Base-by-base conservation (phyloP, 768 basidiomycete species). In the Podaxis mareebaensis region DNA sequence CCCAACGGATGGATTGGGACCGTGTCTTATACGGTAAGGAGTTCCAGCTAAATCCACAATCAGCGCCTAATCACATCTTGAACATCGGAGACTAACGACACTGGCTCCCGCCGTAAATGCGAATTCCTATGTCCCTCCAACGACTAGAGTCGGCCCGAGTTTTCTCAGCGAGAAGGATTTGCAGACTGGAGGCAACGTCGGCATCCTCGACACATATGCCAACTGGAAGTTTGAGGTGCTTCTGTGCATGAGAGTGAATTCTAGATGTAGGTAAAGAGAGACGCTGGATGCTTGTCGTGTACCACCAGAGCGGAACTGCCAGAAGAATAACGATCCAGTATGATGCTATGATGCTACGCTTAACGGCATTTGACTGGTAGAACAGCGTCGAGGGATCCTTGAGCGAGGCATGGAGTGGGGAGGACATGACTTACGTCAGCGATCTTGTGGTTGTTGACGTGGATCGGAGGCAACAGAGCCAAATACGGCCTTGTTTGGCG, bases 281-380 rank as follows among this genome's bases (percentile, higher is more conserved):
- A 28, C 96, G 85, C 70, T 95, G 84, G 30, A 99, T 96, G 66
- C 91, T 92, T 4, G 97, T 99, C 28, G 91, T 89, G 56, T 80
- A 82, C 94, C 95, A 98, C 97, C 97, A 99, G 54, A 93, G 81
- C 2, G 97, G 97, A 20, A 96, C 64, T 1, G 89, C 90, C 6
- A 93, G 76, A 38, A 96, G 66, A 39, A 97, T 82, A 28, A 94
- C 75, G 26, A 83, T 60, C 86, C 95, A 95, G 74, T 96, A 97
- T 0, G 91, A 84, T 3, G 79, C 73, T 63, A 96, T 80, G 66
- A 95, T 88, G 26, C 76, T 75, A 66, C 88, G 78, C 33, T 90
- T 81, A 48, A 81, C 78, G 56, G 63, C 67, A 54, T 76, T 72
- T 13, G 77, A 75, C 72, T 91, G 86, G 67, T 82, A 87, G 68